Evolutionary conservation across 2,329 filamentous ascomycete genomes (phyloP), one percentile per base, ranked within the genome.

Genomic region (Pseudogymnoascus sp.): DNA sequence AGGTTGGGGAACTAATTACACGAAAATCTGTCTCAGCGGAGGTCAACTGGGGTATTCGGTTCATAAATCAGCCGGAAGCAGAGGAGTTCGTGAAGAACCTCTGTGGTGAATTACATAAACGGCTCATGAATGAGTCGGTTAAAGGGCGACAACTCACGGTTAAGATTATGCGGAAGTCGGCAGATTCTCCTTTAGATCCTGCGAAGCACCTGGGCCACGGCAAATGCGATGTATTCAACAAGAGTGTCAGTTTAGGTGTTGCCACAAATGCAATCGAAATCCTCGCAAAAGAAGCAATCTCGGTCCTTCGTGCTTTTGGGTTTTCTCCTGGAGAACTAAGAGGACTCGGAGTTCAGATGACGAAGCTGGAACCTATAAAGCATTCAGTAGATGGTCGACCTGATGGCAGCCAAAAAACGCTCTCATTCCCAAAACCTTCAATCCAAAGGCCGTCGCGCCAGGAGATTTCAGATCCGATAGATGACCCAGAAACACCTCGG

Each of bases 21-120:
- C 87, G 95, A 62, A 99, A 97, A 72, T 97, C 93, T 0, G 91
- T 99, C 0, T 97, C 95, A 1, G 93, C 93, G 0, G 95, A 99
- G 73, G 91, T 99, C 66, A 99, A 95, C 70, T 99, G 95, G 95
- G 95, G 96, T 2, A 96, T 99, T 63, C 87, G 95, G 5, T 99
- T 99, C 72, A 86, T 95, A 68, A 96, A 83, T 65, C 91, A 97
- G 71, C 82, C 85, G n/a, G 93, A 99, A 75, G 93, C 92, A 0
- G 93, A 97, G 64, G 91, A 96, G 67, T 99, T 99, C 73, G 83
- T 97, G 31, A 79, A 85, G 65, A 95, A 90, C 67, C 78, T 99
- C 0, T 95, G 90, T 71, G 88, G 88, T 63, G 95, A 99, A 74
- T 78, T 99, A 6, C 87, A 93, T 69, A 88, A 87, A 63, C 84